phyloP scores from a whole-genome alignment of 805 yeast genomes.

The Clavispora santaluciae region DNA sequence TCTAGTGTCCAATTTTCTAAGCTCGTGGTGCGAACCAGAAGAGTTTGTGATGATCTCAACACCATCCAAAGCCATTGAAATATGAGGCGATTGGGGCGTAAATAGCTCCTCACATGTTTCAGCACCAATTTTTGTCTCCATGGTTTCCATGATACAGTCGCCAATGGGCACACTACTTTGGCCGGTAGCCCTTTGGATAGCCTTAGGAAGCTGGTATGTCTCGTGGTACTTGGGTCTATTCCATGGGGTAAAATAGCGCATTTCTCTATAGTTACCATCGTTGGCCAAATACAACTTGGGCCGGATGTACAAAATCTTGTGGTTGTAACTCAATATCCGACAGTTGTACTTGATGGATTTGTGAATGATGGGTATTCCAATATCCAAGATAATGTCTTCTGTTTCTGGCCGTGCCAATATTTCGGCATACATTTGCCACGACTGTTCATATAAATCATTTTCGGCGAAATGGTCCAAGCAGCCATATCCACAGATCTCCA shows the following conservation, averaged over 20 bases:
- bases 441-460: slow-evolving; percentile 79
- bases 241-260: slow-evolving; percentile 98
- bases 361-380: slow-evolving; percentile 92
- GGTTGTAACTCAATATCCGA: slow-evolving; percentile 76
- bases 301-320: slow-evolving; percentile 75
- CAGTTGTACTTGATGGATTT: slow-evolving; percentile 89
- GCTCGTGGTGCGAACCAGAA: slow-evolving; percentile 96
- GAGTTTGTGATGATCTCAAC: slow-evolving; percentile 97
- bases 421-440: slow-evolving; percentile 91
- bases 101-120: slow-evolving; percentile 98
- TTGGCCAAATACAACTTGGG: slow-evolving; percentile 94
- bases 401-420: slow-evolving; percentile 67
- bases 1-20: slow-evolving; percentile 82
- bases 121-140: slow-evolving; percentile 89
- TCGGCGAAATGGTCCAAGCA: slow-evolving; percentile 93
- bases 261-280: slow-evolving; percentile 96
- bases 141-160: slow-evolving; percentile 79
- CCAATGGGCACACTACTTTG: slow-evolving; percentile 75
- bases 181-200: slow-evolving; percentile 59
- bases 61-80: slow-evolving; percentile 87
- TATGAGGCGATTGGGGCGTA: slow-evolving; percentile 95
- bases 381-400: slow-evolving; percentile 73
- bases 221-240: slow-evolving; percentile 72
- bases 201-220: slow-evolving; percentile 63
- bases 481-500: slow-evolving; percentile 92